Percentiles rank a stretch among this genome's conserved stretches.
Evolutionary conservation across 495 filamentous ascomycete species (phyloP).

Genomic region (Aspergillus asperescens): DNA sequence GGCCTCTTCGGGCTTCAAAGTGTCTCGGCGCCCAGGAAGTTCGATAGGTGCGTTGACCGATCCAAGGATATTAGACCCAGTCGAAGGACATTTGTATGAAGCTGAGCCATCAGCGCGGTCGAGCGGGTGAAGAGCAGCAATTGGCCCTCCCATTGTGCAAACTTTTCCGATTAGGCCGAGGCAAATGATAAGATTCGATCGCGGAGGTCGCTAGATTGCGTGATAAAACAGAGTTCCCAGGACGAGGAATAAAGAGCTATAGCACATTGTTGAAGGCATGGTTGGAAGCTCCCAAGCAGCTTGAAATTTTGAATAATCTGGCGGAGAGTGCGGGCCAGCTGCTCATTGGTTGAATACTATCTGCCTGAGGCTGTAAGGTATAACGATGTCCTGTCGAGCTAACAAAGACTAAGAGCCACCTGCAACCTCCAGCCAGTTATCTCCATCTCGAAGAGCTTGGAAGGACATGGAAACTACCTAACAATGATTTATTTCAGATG

Average conservation of each 20-base stretch:
- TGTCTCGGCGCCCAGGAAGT: conserved; percentile 69
- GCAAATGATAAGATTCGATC: not conserved
- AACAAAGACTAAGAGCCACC: too few relatives aligned
- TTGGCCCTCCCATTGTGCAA: conserved; percentile 34
- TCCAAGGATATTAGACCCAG: conserved; percentile 75
- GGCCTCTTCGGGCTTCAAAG: conserved; percentile 81
- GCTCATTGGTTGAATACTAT: conserved; percentile 14
- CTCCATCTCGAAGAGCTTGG: not conserved
- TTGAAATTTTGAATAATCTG: conserved; percentile 16
- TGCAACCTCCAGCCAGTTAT: too few relatives aligned
- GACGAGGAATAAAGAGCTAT: not conserved
- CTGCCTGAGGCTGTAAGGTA: not conserved
- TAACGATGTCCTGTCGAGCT: not conserved
- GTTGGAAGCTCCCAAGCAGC: conserved; percentile 7
- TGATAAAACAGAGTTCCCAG: not conserved
- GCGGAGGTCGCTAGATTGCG: not conserved
- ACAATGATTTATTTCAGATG: not conserved
- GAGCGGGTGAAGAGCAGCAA: conserved; percentile 47
- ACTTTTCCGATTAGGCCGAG: not conserved
- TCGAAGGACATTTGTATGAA: conserved; percentile 60
- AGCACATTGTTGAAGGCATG: not conserved
- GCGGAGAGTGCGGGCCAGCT: conserved; percentile 10
- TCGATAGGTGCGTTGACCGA: conserved; percentile 92
- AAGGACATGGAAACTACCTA: not conserved
- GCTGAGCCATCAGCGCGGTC: conserved; percentile 82